Conservation (phyloP, 192 early-diverging fungal species). For the Dispira simplex region DNA sequence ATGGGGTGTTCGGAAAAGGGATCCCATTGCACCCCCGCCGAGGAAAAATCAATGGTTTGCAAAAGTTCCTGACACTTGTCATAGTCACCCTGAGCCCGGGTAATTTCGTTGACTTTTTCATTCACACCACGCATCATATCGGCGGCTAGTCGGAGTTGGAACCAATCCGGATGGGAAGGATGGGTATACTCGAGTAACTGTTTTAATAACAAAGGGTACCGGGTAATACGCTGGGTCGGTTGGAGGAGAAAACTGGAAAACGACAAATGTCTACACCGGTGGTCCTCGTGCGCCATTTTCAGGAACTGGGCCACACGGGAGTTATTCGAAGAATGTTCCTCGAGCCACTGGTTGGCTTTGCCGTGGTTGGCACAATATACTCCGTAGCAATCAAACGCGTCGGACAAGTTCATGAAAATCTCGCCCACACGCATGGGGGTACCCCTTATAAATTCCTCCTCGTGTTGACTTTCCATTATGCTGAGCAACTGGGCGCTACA, state of each 20-base stretch:
- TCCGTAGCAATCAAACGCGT: not conserved
- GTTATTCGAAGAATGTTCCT: not conserved
- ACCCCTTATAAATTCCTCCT: constrained; percentile 1
- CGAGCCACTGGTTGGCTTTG: not conserved
- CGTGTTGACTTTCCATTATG: not conserved
- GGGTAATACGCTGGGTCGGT: not conserved
- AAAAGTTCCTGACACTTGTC: constrained; percentile 7
- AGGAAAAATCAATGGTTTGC: not conserved
- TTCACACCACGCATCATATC: constrained; percentile 5
- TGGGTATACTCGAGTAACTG: not conserved
- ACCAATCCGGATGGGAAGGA: constrained; percentile 5
- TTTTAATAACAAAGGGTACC: constrained; percentile 2
- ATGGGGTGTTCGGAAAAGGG: constrained; percentile 4
- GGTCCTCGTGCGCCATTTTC: not conserved
- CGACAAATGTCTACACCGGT: not conserved
- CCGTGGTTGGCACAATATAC: not conserved
- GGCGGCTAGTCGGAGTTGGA: constrained; percentile 7
- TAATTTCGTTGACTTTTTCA: constrained; percentile 9
- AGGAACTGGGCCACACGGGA: not conserved
- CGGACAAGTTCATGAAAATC: constrained; percentile 6
- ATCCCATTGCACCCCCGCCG: not conserved
- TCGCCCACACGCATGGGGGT: not conserved
- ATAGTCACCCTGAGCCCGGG: not conserved
- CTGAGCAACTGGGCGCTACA: constrained; percentile 8
- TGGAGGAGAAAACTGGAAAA: constrained; percentile 7